Base-by-base conservation (phyloP, 2,329 filamentous ascomycete genomes). In the Fusarium sp. region DNA sequence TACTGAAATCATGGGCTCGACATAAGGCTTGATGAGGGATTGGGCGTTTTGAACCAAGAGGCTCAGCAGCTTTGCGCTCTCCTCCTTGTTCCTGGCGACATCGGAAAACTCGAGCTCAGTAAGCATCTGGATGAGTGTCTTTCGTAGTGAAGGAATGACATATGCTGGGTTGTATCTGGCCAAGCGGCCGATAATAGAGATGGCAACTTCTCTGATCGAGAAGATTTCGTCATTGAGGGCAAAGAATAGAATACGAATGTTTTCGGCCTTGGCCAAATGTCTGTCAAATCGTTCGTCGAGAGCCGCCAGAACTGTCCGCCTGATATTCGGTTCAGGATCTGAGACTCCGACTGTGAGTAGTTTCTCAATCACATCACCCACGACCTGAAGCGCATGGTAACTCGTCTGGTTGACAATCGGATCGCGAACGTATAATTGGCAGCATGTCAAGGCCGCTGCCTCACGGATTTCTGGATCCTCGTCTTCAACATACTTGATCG, bases 381-480 rank as follows among this genome's bases (percentile, higher is more conserved):
- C 97, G 33, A 99, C 96, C 80, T 98, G 95, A 44, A 98, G 93
- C 2, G 96, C 95, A 81, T 99, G 96, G 73, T 95, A 94, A 80
- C 96, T 98, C 12, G 95, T 98, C 83, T 99, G 96, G 77, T 97
- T 96, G 78, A 99, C 95, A 73, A 99, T 98, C 0, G 96, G 96
- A 80, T 99, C 97, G 76, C 94, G 92, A 50, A 98, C 93, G 79
- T 98, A 98, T 50, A 99, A 89, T 81, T 99, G 97, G 79, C 97
- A 99, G 83, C 96, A 98, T 10, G 97, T 99, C 69, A 99, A 86
- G 22, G 96, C 95, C 6, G 96, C 95, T 22, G 96, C 96, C 82
- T 97, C 95, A 67, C 96, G 91, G 56, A 97, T 98, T 73, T 97
- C 93, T 0, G 94, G 89, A 77, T 97, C 97, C 75, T 98, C 95